These are phyloP conservation scores for Metschnikowia amazonensis DNA, from an alignment of 805 yeast genomes.

Conservation along the genomic window DNA sequence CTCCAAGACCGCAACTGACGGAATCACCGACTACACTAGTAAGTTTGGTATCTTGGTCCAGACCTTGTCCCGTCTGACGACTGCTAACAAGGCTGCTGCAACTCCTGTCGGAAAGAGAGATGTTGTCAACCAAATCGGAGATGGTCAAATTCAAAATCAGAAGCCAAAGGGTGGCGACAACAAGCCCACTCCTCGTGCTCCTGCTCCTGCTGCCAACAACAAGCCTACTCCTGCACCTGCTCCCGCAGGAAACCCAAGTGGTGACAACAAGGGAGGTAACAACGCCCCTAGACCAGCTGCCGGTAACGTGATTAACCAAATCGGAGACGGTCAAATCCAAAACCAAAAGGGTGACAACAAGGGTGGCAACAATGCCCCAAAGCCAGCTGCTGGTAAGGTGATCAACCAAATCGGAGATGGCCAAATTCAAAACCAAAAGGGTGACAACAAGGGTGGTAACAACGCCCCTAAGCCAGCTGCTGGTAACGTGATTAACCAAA, in stretches of 20 bases:
- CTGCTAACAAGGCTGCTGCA: conserved; percentile 14
- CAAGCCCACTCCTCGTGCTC: conserved; percentile 20
- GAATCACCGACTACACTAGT: conserved; percentile 51
- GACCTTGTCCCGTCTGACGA: conserved; percentile 33
- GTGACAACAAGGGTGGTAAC: too few relatives aligned
- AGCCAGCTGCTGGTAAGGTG: conserved; percentile 30
- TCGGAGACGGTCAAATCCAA: conserved; percentile 11
- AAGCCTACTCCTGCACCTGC: conserved; percentile 1
- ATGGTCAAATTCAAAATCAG: conserved; percentile 10
- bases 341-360: conserved; percentile 20
- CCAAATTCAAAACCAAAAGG: conserved; percentile 16
- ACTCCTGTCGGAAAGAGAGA: conserved; percentile 21
- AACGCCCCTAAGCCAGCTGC: conserved; percentile 20
- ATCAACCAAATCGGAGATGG: conserved; percentile 18
- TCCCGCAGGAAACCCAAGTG: conserved; percentile 18
- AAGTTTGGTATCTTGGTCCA: conserved; percentile 68
- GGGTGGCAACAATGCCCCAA: too few relatives aligned
- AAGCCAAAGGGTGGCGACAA: too few relatives aligned
- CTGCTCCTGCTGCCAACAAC: conserved; percentile 26
- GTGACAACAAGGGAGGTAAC: too few relatives aligned
- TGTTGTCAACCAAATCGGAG: conserved; percentile 45
- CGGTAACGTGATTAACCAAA: conserved; percentile 46
- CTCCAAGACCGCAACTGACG: conserved; percentile 49
- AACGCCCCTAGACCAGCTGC: conserved; percentile 16
- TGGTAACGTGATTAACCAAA: conserved; percentile 42